A percentile compares a stretch with the other conserved stretches of the same genome.
These are phyloP conservation scores for Lodderomyces orthopsilosis DNA, from an alignment of 1,139 yeast species.

Conservation along the genomic window DNA sequence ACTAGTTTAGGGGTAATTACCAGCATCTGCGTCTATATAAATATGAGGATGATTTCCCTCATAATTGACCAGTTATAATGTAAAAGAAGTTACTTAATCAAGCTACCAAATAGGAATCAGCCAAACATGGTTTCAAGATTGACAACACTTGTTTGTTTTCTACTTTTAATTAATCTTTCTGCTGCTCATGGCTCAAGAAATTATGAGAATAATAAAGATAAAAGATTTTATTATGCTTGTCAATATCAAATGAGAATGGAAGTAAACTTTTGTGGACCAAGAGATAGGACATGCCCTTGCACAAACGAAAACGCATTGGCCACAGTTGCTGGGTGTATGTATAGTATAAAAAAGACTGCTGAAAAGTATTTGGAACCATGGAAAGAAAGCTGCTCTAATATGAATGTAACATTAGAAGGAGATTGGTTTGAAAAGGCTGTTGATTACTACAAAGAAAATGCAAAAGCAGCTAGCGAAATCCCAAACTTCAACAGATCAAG, in stretches of 20 bases:
- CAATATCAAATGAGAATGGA: conserved; percentile 4
- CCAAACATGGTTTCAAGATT: neutral
- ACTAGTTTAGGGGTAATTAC: too few species aligned
- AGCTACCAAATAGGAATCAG: neutral
- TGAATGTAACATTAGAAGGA: conserved; percentile 15
- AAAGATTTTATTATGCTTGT: conserved; percentile 7
- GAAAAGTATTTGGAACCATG: conserved; percentile 2
- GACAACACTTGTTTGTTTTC: neutral
- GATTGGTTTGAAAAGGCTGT: conserved; percentile 8
- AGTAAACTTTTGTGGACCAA: conserved; percentile 6
- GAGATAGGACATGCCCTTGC: conserved; percentile 7
- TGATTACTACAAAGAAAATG: conserved; percentile 4
- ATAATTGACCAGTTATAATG: neutral
- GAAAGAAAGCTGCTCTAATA: conserved; percentile 5
- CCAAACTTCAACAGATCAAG: conserved; percentile 19
- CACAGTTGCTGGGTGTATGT: conserved; percentile 9
- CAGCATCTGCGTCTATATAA: neutral
- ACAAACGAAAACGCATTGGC: conserved; percentile 6
- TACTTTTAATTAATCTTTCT: neutral
- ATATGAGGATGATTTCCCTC: neutral
- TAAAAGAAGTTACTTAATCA: too few species aligned
- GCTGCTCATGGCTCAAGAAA: neutral
- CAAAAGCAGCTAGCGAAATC: conserved; percentile 18
- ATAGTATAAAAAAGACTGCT: neutral
- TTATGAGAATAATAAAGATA: neutral